phyloP scores from a whole-genome alignment of 805 yeast species.

The Hanseniaspora thailandica region DNA sequence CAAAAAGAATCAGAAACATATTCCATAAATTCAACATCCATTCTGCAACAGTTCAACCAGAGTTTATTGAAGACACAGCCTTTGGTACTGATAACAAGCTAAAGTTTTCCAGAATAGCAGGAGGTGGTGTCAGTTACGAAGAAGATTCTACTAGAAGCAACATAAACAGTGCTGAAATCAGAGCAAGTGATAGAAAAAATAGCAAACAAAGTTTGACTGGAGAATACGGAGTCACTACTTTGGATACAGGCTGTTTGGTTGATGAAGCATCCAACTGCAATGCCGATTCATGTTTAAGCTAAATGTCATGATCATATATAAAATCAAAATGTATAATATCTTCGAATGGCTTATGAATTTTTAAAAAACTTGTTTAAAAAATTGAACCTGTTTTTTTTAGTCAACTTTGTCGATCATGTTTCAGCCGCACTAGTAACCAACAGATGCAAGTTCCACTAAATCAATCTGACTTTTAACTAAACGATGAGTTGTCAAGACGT shows the following conservation, averaged over 20 bases:
- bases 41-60: constrained; percentile 94
- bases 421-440: not conserved
- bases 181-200: not conserved
- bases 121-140: constrained; percentile 22
- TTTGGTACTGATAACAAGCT: constrained; percentile 27
- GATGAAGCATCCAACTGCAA: constrained; percentile 46
- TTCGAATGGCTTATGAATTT: no score
- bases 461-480: no score
- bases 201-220: constrained; percentile 18
- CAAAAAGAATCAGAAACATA: constrained; percentile 62
- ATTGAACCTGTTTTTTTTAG: not conserved
- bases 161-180: constrained; percentile 12
- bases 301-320: not conserved
- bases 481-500: not conserved
- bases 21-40: constrained; percentile 79
- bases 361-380: no score
- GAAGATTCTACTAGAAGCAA: constrained; percentile 9
- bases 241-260: constrained; percentile 35
- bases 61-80: constrained; percentile 39
- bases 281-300: constrained; percentile 31
- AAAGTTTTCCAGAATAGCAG: constrained; percentile 28
- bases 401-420: no score
- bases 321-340: no score
- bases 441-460: not conserved
- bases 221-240: constrained; percentile 29